Evolutionary conservation across 257 asterid species (phyloP), one percentile per base, ranked within the genome.

Genomic region (Echites panduratus): DNA sequence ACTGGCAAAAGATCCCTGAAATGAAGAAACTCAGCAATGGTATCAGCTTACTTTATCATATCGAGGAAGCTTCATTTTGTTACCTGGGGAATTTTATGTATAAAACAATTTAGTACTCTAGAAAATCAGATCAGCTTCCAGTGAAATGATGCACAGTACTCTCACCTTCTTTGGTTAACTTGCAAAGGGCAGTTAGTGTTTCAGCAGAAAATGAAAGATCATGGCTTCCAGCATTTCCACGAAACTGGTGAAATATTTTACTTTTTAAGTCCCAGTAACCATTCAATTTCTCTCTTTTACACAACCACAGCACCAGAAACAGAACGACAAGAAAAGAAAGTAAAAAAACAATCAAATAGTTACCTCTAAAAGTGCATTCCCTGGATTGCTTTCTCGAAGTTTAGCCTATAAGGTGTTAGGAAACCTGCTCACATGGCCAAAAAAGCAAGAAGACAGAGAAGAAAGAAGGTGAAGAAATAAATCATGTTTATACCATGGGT

Each of bases 151-250:
- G 66, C 65, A 6, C 57, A 69, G 68, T 40, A 66, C 38, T 74
- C 79, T 75, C 75, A 89, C 98, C 98, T 90, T 89, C 94, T 84
- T 78, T 87, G 9, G 97, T 90, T 86, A 92, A 80, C 68, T 84
- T 86, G 72, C 72, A 75, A 45, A 95, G 75, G 56, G 89, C 87
- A n/a, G 89, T 82, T 69, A 95, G 84, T 53, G 97, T 90, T 81
- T 92, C 93, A 54, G 87, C 79, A 41, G 97, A 92, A 41, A 95
- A 84, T 13, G 90, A 57, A 69, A 95, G 99, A 83, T 95, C 99
- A 79, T 95, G 98, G 87, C 99, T 95, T 84, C 99, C 99, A 82
- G 99, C 99, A 84, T 95, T 95, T 80, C 98, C 99, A 73, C 98
- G 98, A 35, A 80, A 84, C 99, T 95, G 81, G 76, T 64, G 22